Evolutionary conservation across 1,139 yeast species (phyloP), one percentile per base, ranked within the genome.

Genomic region (Yamadazyma pseudoaaseri): DNA sequence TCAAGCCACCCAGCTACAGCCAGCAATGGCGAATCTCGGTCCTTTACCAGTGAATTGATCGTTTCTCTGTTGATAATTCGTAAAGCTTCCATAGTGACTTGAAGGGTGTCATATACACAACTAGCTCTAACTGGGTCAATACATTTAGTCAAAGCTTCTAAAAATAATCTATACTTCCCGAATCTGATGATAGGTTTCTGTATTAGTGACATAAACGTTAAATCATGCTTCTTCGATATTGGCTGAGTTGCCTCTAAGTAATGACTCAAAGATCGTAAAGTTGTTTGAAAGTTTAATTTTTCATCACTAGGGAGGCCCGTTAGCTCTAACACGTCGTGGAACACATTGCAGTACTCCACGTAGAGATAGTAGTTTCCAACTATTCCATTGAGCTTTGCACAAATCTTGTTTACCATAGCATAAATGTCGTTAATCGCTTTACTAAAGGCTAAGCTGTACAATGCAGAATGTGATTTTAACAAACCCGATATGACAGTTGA

Each of bases 101-200:
- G 28, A 16, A 54, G 31, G 15, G 39, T 36, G 12, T 17, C 15
- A 5, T 7, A 20, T 13, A 13, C 30, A 13, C n/a, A 9, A 36
- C 15, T 6, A 14, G n/a, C 13, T 18, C 8, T 3, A 10, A 12
- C 6, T 15, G n/a, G 7, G 14, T 16, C 21, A 26, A 17, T 29
- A 14, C 23, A 16, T 26, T 62, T 62, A 6, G 41, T 20, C 4
- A 76, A 45, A 2, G 71, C 59, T 29, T 73, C 74, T 15, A 76
- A 43, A 16, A 79, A 61, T 26, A 79, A 54, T 31, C 66, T 63
- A 46, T 79, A 79, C 43, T 76, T 74, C 4, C 70, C 58, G 11
- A 76, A 61, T 38, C 85, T 55, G 15, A 71, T 58, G 3, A 76
- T 61, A 2, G 86, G 85, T 49, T 68, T 67, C 42, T 76, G 79